Base-by-base conservation (phyloP, 129 eudicot species). In the Artemisia annua region DNA sequence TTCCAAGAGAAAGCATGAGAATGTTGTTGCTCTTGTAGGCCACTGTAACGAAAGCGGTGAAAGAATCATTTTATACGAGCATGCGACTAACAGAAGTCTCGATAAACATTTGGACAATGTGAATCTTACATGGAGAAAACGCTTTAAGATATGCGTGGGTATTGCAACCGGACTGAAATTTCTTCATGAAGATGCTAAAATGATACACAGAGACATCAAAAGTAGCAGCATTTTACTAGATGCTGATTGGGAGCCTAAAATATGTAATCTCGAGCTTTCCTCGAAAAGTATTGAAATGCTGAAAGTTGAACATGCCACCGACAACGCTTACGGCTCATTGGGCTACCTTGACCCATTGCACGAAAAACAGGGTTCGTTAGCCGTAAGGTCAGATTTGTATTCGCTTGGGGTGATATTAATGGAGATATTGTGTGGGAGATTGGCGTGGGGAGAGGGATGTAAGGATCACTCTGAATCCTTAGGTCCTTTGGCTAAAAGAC, bases 181-280 rank as follows among this genome's bases (percentile, higher is more conserved):
- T 43, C 49, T 63, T 3, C 67, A 63, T 35, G 9, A 5, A 14
- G 67, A 12, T 15, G 48, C 7, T 26, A 22, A 63, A 19, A 35
- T 63, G 49, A 14, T 63, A 5, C 67, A 32, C 39, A 35, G 69
- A 39, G 69, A 63, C 69, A 63, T 63, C 51, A 63, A 63, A 63
- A 63, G 50, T 13, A 2, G 22, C 8, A 63, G 69, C 52, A 35
- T 63, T 63, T 11, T 63, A 63, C 24, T 63, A 32, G 48, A 16
- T 32, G 50, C 17, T 35, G 69, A 63, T 63, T 63, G 51, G 69
- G 16, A 63, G 4, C 50, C 48, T 30, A 63, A 63, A 63, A n/a
- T 35, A 14, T 63, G 35, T 63, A 17, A 63, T n/a, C 16, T 63
- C 16, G 51, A 44, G 50, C 19, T 63, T 39, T 63, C 20, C 12